These are phyloP conservation scores for Fusarium papillatum DNA, from an alignment of 2,329 filamentous ascomycete genomes.

Conservation along the genomic window DNA sequence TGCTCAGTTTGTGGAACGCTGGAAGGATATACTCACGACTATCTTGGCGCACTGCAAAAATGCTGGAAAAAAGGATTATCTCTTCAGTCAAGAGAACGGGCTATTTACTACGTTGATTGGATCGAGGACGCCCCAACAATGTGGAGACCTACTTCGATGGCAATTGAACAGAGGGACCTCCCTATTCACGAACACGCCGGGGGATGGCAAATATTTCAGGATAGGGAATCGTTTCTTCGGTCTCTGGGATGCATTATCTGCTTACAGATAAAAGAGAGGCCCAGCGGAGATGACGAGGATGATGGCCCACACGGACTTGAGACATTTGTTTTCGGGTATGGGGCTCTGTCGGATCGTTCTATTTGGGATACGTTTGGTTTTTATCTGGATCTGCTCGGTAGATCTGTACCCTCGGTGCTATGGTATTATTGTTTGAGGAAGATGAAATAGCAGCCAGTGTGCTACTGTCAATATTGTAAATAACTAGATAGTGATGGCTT, in stretches of 20 bases:
- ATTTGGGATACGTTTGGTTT: not conserved
- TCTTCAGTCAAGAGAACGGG: not conserved
- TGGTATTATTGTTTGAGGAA: too few species aligned
- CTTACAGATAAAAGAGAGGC: not conserved
- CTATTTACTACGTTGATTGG: not conserved
- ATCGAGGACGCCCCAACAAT: not conserved
- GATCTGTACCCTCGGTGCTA: too few species aligned
- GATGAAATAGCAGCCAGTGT: too few species aligned
- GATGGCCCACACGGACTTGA: not conserved
- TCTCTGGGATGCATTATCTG: not conserved
- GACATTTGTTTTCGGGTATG: not conserved
- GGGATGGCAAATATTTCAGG: not conserved
- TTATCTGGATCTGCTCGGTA: too few species aligned
- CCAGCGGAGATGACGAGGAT: not conserved
- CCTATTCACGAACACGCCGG: not conserved
- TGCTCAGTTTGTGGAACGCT: not conserved
- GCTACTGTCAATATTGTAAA: too few species aligned
- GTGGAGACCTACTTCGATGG: not conserved
- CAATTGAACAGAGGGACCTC: not conserved
- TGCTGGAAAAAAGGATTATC: not conserved
- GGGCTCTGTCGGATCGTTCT: not conserved
- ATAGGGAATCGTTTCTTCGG: not conserved
- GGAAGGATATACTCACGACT: not conserved
- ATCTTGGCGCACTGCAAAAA: not conserved
- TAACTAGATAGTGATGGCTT: too few species aligned